A percentile compares a stretch with the other conserved stretches of the same genome.
These are phyloP conservation scores for Tetrapisispora iriomotensis DNA, from an alignment of 805 yeast genomes.

Conservation along the genomic window DNA sequence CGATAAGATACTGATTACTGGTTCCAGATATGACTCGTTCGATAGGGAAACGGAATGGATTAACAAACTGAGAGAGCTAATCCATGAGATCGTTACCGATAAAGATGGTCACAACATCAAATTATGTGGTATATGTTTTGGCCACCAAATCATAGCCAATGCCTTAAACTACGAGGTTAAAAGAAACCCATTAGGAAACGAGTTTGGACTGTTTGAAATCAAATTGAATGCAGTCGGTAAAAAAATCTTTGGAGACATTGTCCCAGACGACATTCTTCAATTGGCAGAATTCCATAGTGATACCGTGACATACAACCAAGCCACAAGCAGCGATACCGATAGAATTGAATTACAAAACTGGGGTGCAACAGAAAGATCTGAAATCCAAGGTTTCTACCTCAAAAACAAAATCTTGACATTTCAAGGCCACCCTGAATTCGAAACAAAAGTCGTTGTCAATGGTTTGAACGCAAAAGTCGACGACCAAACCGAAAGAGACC, in stretches of 20 bases:
- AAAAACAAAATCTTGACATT: conserved; percentile 48
- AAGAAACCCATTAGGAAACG: conserved; percentile 61
- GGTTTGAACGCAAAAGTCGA: conserved; percentile 3
- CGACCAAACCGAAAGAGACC: conserved; percentile 1
- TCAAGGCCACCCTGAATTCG: conserved; percentile 89
- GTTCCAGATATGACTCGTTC: conserved; percentile 40
- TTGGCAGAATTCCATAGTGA: conserved; percentile 54
- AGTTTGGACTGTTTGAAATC: conserved; percentile 50
- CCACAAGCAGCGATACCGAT: background rate
- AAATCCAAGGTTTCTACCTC: conserved; percentile 57
- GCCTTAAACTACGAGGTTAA: conserved; percentile 53
- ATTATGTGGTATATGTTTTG: conserved; percentile 70
- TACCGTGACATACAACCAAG: conserved; percentile 31
- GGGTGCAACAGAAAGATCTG: conserved; percentile 48
- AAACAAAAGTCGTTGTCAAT: conserved; percentile 24
- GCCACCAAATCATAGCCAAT: conserved; percentile 70
- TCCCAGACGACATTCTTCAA: conserved; percentile 20
- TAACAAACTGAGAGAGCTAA: conserved; percentile 29
- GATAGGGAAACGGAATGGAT: conserved; percentile 34
- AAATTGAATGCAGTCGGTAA: conserved; percentile 32
- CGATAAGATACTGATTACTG: conserved; percentile 38
- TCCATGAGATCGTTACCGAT: conserved; percentile 12
- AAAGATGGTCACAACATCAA: conserved; percentile 5
- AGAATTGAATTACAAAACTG: conserved; percentile 24
- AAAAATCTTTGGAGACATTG: conserved; percentile 8